phyloP scores from a whole-genome alignment of 78 protist species.

The Dictyostelium citrinum region DNA sequence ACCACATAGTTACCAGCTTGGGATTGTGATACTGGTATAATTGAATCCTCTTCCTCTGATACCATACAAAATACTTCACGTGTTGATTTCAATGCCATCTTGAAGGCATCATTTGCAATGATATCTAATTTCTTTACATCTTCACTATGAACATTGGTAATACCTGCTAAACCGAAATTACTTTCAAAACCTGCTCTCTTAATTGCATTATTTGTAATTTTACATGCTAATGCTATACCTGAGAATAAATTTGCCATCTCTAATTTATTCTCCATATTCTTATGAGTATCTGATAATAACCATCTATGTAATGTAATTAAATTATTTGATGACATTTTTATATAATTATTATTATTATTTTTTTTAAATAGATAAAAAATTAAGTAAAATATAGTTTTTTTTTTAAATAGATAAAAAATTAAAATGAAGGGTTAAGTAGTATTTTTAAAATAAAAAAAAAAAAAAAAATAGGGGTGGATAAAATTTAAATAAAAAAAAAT shows the following conservation, averaged over 20 bases:
- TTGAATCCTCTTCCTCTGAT: slow-evolving; percentile 70
- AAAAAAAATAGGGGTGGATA: neutral
- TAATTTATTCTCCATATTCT: neutral
- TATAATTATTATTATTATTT: neutral
- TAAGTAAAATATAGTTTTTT: too few relatives aligned
- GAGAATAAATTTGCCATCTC: slow-evolving; percentile 48
- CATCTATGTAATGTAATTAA: slow-evolving; percentile 55
- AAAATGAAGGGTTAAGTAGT: neutral
- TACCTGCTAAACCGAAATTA: slow-evolving; percentile 73
- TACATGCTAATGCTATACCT: slow-evolving; percentile 75
- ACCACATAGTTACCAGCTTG: slow-evolving; percentile 64
- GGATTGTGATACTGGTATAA: slow-evolving; percentile 44
- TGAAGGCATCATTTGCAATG: slow-evolving; percentile 80
- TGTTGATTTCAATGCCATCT: slow-evolving; percentile 50
- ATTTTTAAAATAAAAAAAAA: neutral
- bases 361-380: too few relatives aligned
- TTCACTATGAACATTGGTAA: slow-evolving; percentile 72
- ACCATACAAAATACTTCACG: slow-evolving; percentile 75
- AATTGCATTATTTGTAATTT: slow-evolving; percentile 60
- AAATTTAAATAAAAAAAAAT: neutral
- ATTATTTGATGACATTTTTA: slow-evolving; percentile 34
- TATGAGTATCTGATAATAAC: slow-evolving; percentile 36
- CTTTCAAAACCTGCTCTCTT: slow-evolving; percentile 83
- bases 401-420: too few relatives aligned
- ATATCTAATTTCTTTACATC: slow-evolving; percentile 80